Percentiles rank a stretch among this genome's conserved stretches.
These are phyloP conservation scores for Kwoniella botswanensis DNA, from an alignment of 768 basidiomycete species.

Conservation along the genomic window DNA sequence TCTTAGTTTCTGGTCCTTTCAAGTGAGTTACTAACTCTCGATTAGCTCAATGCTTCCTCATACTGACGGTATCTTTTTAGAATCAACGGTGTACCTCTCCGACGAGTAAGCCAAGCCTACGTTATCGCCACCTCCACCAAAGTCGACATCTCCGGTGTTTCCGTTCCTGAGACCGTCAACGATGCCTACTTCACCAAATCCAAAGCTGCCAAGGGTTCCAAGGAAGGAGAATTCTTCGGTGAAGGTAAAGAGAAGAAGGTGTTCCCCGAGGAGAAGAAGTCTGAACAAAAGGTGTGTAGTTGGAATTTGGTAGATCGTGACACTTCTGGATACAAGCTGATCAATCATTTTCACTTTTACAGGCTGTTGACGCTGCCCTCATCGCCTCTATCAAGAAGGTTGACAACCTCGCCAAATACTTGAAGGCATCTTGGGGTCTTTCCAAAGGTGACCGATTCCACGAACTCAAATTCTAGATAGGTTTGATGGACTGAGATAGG, in stretches of 20 bases:
- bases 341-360: not conserved
- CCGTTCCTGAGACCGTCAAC: slow-evolving; percentile 75
- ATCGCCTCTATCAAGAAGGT: slow-evolving; percentile 86
- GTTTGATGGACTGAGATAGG: slow-evolving; percentile 18
- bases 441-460: slow-evolving; percentile 98
- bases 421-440: slow-evolving; percentile 88
- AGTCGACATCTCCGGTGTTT: slow-evolving; percentile 77
- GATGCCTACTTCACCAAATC: slow-evolving; percentile 93
- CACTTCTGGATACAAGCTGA: not conserved
- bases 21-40: slow-evolving; percentile 61
- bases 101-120: slow-evolving; percentile 98
- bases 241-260: slow-evolving; percentile 87
- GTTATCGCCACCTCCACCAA: slow-evolving; percentile 97
- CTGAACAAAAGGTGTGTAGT: slow-evolving; percentile 80
- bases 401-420: slow-evolving; percentile 88
- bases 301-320: not conserved
- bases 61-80: slow-evolving; percentile 25
- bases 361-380: slow-evolving; percentile 63
- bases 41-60: not conserved
- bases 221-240: slow-evolving; percentile 96
- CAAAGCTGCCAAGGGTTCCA: slow-evolving; percentile 72
- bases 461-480: slow-evolving; percentile 78
- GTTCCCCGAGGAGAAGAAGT: slow-evolving; percentile 82
- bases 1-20: slow-evolving; percentile 96
- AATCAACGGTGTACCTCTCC: slow-evolving; percentile 95